Conservation (phyloP, 2,329 filamentous ascomycete species). For the Colletotrichum orbiculare region DNA sequence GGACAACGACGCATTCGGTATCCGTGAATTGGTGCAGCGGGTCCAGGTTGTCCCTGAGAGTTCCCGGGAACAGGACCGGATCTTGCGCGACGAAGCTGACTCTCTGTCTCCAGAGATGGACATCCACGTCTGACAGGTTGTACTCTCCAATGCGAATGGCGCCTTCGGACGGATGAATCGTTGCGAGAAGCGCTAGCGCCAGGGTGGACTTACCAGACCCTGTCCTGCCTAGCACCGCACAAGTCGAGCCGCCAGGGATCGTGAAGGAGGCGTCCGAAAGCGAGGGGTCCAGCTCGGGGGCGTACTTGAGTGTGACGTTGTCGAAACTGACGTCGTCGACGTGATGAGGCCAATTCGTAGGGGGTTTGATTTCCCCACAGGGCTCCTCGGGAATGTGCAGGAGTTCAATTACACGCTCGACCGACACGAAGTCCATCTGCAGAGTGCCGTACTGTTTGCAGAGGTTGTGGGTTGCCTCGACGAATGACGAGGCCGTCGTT, state of each 20-base stretch:
- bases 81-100: slow-evolving; percentile 74
- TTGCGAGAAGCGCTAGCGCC: slow-evolving; percentile 68
- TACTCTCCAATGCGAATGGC: slow-evolving; percentile 65
- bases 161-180: slow-evolving; percentile 62
- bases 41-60: slow-evolving; percentile 74
- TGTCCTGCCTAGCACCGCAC: slow-evolving; percentile 82
- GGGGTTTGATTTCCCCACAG: slow-evolving; percentile 73
- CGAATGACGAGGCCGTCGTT: slow-evolving; percentile 76
- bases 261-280: slow-evolving; percentile 75
- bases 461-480: slow-evolving; percentile 76
- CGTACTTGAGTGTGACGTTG: slow-evolving; percentile 82
- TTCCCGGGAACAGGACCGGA: slow-evolving; percentile 70
- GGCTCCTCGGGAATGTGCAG: slow-evolving; percentile 82
- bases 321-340: slow-evolving; percentile 81
- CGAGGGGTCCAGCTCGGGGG: slow-evolving; percentile 79
- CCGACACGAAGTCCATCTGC: slow-evolving; percentile 92
- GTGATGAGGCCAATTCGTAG: slow-evolving; percentile 80
- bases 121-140: slow-evolving; percentile 64
- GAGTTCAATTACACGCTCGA: slow-evolving; percentile 87
- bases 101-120: slow-evolving; percentile 65
- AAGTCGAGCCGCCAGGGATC: slow-evolving; percentile 73
- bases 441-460: slow-evolving; percentile 86
- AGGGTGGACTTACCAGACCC: slow-evolving; percentile 88
- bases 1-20: slow-evolving; percentile 58
- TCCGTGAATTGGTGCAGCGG: slow-evolving; percentile 70